A percentile compares a stretch with the other conserved stretches of the same genome.
These are phyloP conservation scores for Suillus paluster DNA, from an alignment of 768 basidiomycete genomes.

Conservation along the genomic window DNA sequence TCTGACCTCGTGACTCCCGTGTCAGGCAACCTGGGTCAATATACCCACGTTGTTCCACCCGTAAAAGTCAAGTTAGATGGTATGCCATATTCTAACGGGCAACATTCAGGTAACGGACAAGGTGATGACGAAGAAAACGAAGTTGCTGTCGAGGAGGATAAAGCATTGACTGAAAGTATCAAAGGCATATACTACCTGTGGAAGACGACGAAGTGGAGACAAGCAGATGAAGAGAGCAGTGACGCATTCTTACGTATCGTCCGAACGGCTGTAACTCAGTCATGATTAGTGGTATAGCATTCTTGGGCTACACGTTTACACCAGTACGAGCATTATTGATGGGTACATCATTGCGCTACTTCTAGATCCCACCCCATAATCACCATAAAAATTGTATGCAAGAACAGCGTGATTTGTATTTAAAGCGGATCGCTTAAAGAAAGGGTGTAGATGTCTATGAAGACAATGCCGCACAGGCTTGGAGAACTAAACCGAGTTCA, in stretches of 20 bases:
- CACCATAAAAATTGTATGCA: neutral
- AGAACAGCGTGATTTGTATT: neutral
- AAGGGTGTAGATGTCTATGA: conserved; percentile 4
- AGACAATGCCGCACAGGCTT: conserved; percentile 10
- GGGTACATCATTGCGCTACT: neutral
- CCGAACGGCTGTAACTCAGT: conserved; percentile 29
- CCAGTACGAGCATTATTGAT: neutral
- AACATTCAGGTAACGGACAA: conserved; percentile 1
- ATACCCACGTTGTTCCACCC: conserved; percentile 20
- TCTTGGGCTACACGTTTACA: neutral
- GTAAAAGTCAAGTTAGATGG: conserved; percentile 18
- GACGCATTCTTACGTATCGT: conserved; percentile 41
- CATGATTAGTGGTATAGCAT: conserved; percentile 15
- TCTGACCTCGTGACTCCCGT: conserved; percentile 32
- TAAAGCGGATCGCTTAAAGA: neutral
- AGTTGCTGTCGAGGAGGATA: conserved; percentile 31
- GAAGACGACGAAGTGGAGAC: conserved; percentile 44
- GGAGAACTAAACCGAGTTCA: conserved; percentile 26
- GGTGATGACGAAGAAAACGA: neutral
- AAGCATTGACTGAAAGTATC: conserved; percentile 55
- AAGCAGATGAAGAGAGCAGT: conserved; percentile 24
- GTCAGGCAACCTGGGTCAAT: conserved; percentile 13
- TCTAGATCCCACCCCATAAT: neutral
- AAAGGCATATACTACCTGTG: conserved; percentile 64
- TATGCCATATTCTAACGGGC: conserved; percentile 11